Conservation (phyloP, 495 filamentous ascomycete species). For the Astrocystis sublimbata region DNA sequence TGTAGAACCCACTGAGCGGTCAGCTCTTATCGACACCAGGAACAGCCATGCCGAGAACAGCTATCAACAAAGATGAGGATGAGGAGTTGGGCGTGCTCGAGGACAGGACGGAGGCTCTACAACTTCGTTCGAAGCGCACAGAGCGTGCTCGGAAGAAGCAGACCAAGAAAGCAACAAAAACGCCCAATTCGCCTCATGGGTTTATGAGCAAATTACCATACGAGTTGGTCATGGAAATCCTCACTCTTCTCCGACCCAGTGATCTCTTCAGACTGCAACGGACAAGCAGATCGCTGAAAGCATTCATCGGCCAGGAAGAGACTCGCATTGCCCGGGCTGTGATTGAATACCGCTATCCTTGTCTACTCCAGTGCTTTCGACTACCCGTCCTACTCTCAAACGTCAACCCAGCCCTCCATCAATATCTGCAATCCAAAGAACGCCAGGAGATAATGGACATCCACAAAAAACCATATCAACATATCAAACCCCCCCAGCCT, state of each 20-base stretch:
- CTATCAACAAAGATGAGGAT: constrained; percentile 20
- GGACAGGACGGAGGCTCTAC: constrained; percentile 36
- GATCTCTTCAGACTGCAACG: constrained; percentile 46
- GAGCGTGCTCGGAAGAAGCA: constrained; percentile 47
- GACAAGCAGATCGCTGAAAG: constrained; percentile 36
- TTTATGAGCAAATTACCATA: constrained; percentile 47
- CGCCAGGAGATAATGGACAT: constrained; percentile 39
- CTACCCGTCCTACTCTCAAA: constrained; percentile 44
- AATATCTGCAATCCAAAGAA: constrained; percentile 36
- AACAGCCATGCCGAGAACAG: constrained; percentile 22
- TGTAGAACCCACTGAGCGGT: neutral
- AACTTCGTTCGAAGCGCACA: constrained; percentile 51
- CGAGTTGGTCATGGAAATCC: constrained; percentile 50
- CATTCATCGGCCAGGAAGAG: constrained; percentile 45
- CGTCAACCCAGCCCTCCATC: constrained; percentile 38
- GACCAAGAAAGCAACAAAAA: constrained; percentile 36
- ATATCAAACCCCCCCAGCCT: constrained; percentile 44
- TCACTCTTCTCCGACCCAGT: constrained; percentile 45
- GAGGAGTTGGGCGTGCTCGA: constrained; percentile 29
- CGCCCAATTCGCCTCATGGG: constrained; percentile 9
- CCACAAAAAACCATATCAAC: constrained; percentile 49
- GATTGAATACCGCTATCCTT: constrained; percentile 44
- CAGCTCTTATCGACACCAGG: neutral
- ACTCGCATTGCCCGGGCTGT: constrained; percentile 39
- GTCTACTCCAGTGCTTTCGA: constrained; percentile 50